A percentile compares a stretch with the other conserved stretches of the same genome.
phyloP scores from a whole-genome alignment of 2,329 filamentous ascomycete genomes.

The Botrytis deweyae region DNA sequence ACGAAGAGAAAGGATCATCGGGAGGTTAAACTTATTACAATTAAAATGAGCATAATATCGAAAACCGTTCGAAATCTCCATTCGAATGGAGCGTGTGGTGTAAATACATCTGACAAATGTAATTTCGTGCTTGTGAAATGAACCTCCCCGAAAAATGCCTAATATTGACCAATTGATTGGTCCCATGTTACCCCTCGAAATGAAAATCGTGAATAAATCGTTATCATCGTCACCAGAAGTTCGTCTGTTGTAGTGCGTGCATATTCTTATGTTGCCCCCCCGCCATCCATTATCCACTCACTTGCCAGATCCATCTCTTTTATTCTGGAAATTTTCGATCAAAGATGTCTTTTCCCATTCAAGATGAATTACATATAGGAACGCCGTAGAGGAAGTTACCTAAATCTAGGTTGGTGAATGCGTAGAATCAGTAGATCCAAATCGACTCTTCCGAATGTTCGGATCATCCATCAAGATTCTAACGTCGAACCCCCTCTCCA shows the following conservation, averaged over 20 bases:
- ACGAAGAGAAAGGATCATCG: background rate
- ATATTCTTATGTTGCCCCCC: background rate
- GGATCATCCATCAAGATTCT: background rate
- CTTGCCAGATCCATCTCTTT: background rate
- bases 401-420: background rate
- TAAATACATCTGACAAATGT: background rate
- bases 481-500: background rate
- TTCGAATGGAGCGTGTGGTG: background rate
- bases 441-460: conserved; percentile 2
- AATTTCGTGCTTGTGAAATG: background rate
- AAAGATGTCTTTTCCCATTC: background rate
- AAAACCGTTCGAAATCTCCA: background rate
- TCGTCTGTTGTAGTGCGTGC: background rate
- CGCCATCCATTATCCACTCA: background rate
- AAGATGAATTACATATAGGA: background rate
- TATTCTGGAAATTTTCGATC: background rate
- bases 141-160: background rate
- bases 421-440: background rate
- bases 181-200: background rate
- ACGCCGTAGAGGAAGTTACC: background rate
- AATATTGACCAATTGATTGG: background rate
- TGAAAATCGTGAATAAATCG: background rate
- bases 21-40: background rate
- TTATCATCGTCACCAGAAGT: background rate
- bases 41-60: background rate